Evolutionary conservation across 2,329 filamentous ascomycete species (phyloP).

Genomic region (Parastagonospora avenae): DNA sequence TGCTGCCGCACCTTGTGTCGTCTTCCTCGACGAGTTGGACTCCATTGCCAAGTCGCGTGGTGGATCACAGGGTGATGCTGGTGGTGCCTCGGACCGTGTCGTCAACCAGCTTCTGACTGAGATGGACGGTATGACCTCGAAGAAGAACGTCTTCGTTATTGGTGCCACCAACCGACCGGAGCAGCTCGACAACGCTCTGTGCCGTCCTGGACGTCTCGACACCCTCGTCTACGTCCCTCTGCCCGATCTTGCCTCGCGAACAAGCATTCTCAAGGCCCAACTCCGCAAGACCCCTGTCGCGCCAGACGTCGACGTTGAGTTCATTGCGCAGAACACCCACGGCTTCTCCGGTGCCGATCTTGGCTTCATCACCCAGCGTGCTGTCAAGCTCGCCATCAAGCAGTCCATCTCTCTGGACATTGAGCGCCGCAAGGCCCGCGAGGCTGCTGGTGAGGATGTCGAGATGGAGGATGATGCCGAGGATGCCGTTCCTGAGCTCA

Average conservation of each 20-base stretch:
- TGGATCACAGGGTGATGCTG: conserved; percentile 92
- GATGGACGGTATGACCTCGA: conserved; percentile 99
- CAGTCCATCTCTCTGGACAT: conserved; percentile 90
- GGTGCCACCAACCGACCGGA: conserved; percentile 98
- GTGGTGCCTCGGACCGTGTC: conserved; percentile 97
- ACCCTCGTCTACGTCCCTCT: conserved; percentile 98
- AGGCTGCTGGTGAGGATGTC: conserved; percentile 72
- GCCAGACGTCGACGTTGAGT: conserved; percentile 82
- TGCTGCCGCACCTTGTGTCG: conserved; percentile 95
- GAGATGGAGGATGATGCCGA: conserved; percentile 78
- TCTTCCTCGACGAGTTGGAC: conserved; percentile 98
- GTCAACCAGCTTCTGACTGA: conserved; percentile 99
- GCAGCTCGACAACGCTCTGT: conserved; percentile 96
- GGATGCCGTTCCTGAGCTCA: conserved; percentile 94
- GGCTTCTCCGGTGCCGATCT: conserved; percentile 99
- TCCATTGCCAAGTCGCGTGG: conserved; percentile 99
- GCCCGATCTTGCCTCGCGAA: conserved; percentile 87
- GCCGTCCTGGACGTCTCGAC: conserved; percentile 97
- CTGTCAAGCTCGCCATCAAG: conserved; percentile 99
- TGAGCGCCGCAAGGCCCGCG: conserved; percentile 85
- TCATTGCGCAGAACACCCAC: conserved; percentile 95
- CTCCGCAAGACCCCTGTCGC: conserved; percentile 97
- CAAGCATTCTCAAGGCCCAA: conserved; percentile 90
- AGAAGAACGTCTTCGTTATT: conserved; percentile 99
- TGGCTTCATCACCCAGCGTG: conserved; percentile 97